These are phyloP conservation scores for Poa pratensis DNA, from an alignment of 176 grass and related monocot genomes.

Conservation along the genomic window DNA sequence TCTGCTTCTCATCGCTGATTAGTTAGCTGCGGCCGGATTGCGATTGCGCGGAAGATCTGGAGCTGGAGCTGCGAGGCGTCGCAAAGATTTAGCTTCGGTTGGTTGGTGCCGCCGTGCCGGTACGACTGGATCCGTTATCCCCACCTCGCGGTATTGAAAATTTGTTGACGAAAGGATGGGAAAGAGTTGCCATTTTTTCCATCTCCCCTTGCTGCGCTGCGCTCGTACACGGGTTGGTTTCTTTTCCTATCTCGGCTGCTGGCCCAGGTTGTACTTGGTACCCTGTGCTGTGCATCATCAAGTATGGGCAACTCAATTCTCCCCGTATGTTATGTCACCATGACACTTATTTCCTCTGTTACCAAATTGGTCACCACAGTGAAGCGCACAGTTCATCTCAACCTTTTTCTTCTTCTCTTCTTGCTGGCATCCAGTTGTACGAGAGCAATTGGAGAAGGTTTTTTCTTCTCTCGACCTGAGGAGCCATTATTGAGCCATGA, in stretches of 20 bases:
- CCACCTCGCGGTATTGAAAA: neutral
- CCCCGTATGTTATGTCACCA: conserved; percentile 1
- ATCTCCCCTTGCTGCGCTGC: neutral
- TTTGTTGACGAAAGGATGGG: neutral
- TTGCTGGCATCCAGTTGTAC: conserved; percentile 8
- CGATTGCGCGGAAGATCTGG: conserved; percentile 25
- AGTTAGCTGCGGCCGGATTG: neutral
- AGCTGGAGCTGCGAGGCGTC: conserved; percentile 2
- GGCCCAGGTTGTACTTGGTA: conserved; percentile 36
- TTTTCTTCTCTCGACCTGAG: conserved; percentile 14
- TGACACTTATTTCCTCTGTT: conserved; percentile 8
- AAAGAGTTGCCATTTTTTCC: conserved; percentile 7
- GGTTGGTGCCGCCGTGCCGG: neutral
- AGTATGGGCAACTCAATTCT: conserved; percentile 26
- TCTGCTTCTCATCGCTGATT: neutral
- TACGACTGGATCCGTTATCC: neutral
- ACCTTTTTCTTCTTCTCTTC: conserved; percentile 3
- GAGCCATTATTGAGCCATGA: conserved; percentile 31
- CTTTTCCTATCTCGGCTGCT: conserved; percentile 30
- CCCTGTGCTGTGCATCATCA: conserved; percentile 31
- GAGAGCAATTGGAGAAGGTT: neutral
- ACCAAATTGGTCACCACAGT: conserved; percentile 12
- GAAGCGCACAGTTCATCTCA: conserved; percentile 30
- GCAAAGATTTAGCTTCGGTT: neutral
- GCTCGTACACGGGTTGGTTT: neutral